Base-by-base conservation (phyloP, 164 flowering plant genomes). In the Aristolochia fimbriata region DNA sequence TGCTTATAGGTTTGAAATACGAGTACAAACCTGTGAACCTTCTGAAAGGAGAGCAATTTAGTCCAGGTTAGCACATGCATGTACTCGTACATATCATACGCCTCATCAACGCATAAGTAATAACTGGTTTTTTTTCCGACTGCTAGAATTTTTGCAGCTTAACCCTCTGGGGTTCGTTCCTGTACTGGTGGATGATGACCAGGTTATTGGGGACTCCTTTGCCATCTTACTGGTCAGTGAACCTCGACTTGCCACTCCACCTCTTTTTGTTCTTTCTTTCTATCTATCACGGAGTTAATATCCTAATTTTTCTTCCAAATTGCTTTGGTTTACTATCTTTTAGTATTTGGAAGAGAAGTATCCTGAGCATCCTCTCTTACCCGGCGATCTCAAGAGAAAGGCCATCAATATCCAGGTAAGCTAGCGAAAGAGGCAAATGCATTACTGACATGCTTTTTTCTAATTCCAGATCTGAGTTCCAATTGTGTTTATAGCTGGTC, bases 101-200 rank as follows among this genome's bases (percentile, higher is more conserved):
- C 43, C 43, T 37, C 8, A 23, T 56, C 15, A 17, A 56, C 31
- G 22, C 11, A 37, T 37, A 37, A n/a, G 43, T 37, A 6, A 37
- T 37, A 37, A 37, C 43, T 37, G 43, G 43, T 20, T 20, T 16
- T 15, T 11, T 52, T 46, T 23, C 25, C 47, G 47, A 45, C 21
- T 17, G 47, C 60, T 61, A 91, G 98, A 92, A 54, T 91, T 81
- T 68, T 19, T 51, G 31, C 73, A 81, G 78, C 76, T 91, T 56
- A 91, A 83, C 76, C 96, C 96, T 2, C 66, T 87, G 43, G 73
- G 81, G n/a, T 83, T 60, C 62, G 95, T 91, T 53, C 98, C 98
- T 2, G 86, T 67, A 20, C 70, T 88, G 62, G 85, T 77, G 49
- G 98, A 92, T 76, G 96, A 73, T 6, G 93, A 84, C 52, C 15